Evolutionary conservation across 768 basidiomycete genomes (phyloP), one percentile per base, ranked within the genome.

Genomic region (Auricularia sp.): DNA sequence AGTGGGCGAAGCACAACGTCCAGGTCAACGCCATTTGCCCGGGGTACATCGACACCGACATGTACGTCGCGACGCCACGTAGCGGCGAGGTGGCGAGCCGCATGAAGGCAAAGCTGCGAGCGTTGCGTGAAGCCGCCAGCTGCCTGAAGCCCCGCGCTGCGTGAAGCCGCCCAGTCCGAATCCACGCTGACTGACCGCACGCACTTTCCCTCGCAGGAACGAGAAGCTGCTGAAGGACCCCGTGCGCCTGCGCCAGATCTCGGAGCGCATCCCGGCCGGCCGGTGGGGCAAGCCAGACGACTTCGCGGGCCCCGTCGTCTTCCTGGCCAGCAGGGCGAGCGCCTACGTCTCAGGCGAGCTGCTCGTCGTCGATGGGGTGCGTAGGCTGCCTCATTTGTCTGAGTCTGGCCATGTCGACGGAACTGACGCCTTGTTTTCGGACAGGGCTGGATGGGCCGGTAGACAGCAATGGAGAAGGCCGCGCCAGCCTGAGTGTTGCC

Each of bases 21-120:
- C 88, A 93, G 74, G 92, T 95, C 18, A 94, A 95, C 72, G 89
- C 83, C 29, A 90, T 96, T 68, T 87, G 87, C 68, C 92, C 92
- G 36, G 93, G 92, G 37, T 94, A 94, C 75, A 87, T 95, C 70
- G 82, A 83, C 34, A 96, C 93, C 42, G 94, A 96, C 69, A 94
- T 94, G 89, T 91, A 75, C 75, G 76, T 77, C 29, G 29, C 29
- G 29, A 3, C 2, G 2, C 29, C 29, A 29, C 29, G 29, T 3
- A 29, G 29, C 29, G 29, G 29, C 29, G 29, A 29, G 29, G 29
- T 29, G 29, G 29, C 29, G 29, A 29, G 29, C 29, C 2, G 29
- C 29, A 3, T 29, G 29, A 29, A 29, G 29, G 29, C 29, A 3
- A 29, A 29, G 29, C 29, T 29, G 29, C 29, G 29, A 29, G 29